These are phyloP conservation scores for Tricladium varicosporioides DNA, from an alignment of 2,329 filamentous ascomycete species.

Conservation along the genomic window DNA sequence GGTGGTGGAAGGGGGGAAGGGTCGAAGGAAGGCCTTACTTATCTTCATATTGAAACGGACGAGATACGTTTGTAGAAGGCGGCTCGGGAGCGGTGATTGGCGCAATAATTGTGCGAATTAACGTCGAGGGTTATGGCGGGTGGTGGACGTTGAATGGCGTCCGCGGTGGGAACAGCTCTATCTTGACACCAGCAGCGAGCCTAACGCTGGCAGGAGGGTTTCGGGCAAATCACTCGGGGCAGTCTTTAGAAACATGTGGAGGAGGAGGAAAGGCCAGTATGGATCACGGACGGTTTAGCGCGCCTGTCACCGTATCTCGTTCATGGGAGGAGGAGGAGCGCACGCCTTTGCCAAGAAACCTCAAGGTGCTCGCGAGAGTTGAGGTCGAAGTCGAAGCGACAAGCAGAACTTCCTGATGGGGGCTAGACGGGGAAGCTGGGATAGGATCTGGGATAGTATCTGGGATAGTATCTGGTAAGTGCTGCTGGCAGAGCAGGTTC, in stretches of 20 bases:
- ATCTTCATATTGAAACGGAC: not conserved
- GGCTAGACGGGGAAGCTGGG: not conserved
- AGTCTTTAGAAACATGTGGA: too few species aligned
- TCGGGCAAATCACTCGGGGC: not conserved
- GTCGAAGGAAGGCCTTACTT: constrained; percentile 9
- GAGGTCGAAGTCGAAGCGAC: not conserved
- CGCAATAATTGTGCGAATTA: constrained; percentile 7
- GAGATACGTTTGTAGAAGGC: not conserved
- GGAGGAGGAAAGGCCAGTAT: too few species aligned
- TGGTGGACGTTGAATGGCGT: not conserved
- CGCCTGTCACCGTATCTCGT: too few species aligned
- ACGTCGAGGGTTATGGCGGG: not conserved
- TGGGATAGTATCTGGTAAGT: not conserved
- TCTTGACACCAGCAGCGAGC: not conserved
- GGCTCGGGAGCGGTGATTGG: constrained; percentile 2
- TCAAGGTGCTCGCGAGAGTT: too few species aligned
- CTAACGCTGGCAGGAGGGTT: not conserved
- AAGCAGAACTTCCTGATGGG: constrained; percentile 3
- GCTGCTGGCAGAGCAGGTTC: not conserved
- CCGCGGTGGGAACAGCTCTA: not conserved
- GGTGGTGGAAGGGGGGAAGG: constrained; percentile 1
- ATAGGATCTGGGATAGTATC: not conserved
- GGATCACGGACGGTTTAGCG: too few species aligned
- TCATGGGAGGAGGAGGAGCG: not conserved
- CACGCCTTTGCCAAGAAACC: too few species aligned